phyloP scores from a whole-genome alignment of 176 grass and related monocot genomes.

The Eleusine coracana region DNA sequence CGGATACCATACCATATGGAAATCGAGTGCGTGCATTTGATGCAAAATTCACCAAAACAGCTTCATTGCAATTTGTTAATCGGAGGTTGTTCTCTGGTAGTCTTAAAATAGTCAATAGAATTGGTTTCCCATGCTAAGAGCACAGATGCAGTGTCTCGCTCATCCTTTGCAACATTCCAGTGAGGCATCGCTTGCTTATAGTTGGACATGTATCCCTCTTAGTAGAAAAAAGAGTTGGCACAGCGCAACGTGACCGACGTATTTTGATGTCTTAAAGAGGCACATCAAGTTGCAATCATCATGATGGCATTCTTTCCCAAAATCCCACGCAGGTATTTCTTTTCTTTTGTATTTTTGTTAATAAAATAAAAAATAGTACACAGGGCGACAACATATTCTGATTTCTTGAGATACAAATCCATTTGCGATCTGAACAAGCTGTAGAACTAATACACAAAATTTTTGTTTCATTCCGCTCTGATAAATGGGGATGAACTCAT shows the following conservation, averaged over 20 bases:
- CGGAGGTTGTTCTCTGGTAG: not conserved
- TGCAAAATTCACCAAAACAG: not conserved
- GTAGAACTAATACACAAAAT: slow-evolving; percentile 29
- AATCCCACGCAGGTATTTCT: not conserved
- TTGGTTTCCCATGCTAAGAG: too few species aligned
- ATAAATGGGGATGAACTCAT: slow-evolving; percentile 81
- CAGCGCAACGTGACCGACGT: too few species aligned
- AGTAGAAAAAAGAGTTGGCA: too few species aligned
- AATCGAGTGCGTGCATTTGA: not conserved
- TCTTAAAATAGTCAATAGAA: too few species aligned
- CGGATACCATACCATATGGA: not conserved
- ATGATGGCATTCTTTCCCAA: not conserved
- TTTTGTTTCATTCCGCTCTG: slow-evolving; percentile 56
- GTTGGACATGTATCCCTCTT: too few species aligned
- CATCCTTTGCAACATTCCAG: too few species aligned
- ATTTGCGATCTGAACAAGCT: not conserved
- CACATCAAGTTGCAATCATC: not conserved
- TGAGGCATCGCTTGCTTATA: too few species aligned
- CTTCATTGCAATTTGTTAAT: not conserved
- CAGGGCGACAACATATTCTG: not conserved
- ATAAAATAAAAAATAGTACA: slow-evolving; percentile 4
- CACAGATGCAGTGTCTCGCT: not conserved
- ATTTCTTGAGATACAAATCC: not conserved
- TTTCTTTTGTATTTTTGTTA: not conserved
- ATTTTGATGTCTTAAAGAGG: too few species aligned